Evolutionary conservation across 441 rosid genomes (phyloP), one percentile per base, ranked within the genome.

Genomic region (Gossypium davidsonii): DNA sequence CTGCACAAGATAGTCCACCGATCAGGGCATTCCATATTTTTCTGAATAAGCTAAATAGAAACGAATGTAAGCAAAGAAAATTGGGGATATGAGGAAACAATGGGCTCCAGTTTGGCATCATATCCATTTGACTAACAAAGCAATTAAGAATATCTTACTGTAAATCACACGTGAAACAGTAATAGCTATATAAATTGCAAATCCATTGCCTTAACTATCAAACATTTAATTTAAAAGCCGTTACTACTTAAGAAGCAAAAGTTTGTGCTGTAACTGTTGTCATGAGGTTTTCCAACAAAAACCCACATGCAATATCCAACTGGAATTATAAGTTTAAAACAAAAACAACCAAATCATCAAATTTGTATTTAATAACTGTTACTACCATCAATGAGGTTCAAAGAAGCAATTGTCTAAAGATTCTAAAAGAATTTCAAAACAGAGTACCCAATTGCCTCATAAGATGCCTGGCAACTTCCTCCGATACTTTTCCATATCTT

Each of bases 381-480:
- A 68, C 48, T 15, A 68, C 26, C 5, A 10, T 51, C 34, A 51
- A 68, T 68, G 58, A 67, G 42, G 68, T 39, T 63, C 10, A 48
- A 67, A 25, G 15, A 67, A 48, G 0, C 71, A 48, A n/a, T 67
- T 12, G 17, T 39, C 46, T 5, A 14, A 71, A 37, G 63, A 71
- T 14, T 39, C 56, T 2, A 7, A 7, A 9, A 48, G 73, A 71
- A 28, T 14, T 10, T 39, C 46, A 25, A 48, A 9, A 61, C 11
- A 14, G 0, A 67, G 42, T 88, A 92, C 96, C 96, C 80, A 92
- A 72, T 83, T 89, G 90, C 77, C 82, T 88, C 93, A 90, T 84
- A 78, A 92, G 88, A 85, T 85, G 94, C 70, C 87, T 87, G 12
- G 97, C 93, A 72, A 87, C 86, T 73, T 78, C 75, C 87, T 87